Evolutionary conservation across 371 early-diverging fungal genomes (phyloP).

Genomic region (Mucor sp.): DNA sequence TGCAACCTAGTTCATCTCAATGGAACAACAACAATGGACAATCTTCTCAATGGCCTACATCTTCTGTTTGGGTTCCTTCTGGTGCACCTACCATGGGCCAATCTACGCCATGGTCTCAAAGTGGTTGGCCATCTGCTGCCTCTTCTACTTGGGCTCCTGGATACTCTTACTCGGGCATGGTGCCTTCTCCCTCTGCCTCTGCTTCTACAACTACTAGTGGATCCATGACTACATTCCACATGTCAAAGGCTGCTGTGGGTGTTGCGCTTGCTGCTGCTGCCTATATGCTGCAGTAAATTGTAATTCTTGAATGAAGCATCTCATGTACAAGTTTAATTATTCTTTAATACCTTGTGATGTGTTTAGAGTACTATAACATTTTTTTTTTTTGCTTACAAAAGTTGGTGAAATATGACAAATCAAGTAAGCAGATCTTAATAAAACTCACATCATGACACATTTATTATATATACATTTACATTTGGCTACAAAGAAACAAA

Average conservation of each 20-base stretch:
- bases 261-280: conserved; percentile 3
- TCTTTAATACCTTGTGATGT: background rate
- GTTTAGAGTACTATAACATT: background rate
- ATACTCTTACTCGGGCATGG: background rate
- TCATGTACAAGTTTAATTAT: background rate
- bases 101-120: background rate
- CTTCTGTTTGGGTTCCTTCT: background rate
- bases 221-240: background rate
- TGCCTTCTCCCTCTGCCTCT: conserved; percentile 1
- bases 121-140: conserved; percentile 2
- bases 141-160: background rate
- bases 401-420: background rate
- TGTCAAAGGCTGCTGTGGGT: conserved; percentile 7
- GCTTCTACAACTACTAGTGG: background rate
- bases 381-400: background rate
- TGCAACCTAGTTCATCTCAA: background rate
- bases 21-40: background rate
- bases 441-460: background rate
- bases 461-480: background rate
- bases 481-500: background rate
- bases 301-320: background rate
- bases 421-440: background rate
- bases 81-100: background rate
- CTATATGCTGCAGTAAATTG: conserved; percentile 5
- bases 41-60: background rate